Evolutionary conservation across 768 basidiomycete species (phyloP).

Genomic region (Lactifluus echinatus): DNA sequence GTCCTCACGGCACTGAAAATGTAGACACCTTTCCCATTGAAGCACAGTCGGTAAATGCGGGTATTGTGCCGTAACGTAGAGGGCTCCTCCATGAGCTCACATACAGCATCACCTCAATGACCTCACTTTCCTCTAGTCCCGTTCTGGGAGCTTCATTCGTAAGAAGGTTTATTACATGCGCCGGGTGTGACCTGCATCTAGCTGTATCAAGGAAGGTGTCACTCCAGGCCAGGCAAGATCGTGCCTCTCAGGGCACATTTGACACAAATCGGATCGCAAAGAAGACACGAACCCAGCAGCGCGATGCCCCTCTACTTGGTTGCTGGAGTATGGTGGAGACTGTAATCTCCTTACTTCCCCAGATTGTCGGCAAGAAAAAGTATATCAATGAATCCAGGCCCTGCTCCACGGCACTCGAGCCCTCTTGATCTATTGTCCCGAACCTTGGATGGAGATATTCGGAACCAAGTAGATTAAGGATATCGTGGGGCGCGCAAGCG

Average conservation of each 20-base stretch:
- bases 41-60: background rate
- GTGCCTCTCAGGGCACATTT: background rate
- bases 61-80: constrained; percentile 8
- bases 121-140: background rate
- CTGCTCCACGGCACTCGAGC: background rate
- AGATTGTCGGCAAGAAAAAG: background rate
- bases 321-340: background rate
- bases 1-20: background rate
- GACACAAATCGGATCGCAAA: background rate
- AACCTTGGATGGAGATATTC: constrained; percentile 12
- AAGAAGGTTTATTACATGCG: background rate
- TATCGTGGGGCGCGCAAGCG: constrained; percentile 1
- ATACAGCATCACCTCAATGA: constrained; percentile 5
- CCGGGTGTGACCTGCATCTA: background rate
- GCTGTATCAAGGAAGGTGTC: constrained; percentile 4
- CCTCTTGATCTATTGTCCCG: background rate
- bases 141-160: background rate
- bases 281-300: background rate
- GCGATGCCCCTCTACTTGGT: background rate
- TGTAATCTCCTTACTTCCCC: background rate
- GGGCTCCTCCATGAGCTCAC: constrained; percentile 6
- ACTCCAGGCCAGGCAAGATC: background rate
- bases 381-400: background rate
- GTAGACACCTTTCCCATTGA: background rate
- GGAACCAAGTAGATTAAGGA: background rate